Evolutionary conservation across 148 eudicot genomes (phyloP).

Genomic region (Nyssa sinensis): DNA sequence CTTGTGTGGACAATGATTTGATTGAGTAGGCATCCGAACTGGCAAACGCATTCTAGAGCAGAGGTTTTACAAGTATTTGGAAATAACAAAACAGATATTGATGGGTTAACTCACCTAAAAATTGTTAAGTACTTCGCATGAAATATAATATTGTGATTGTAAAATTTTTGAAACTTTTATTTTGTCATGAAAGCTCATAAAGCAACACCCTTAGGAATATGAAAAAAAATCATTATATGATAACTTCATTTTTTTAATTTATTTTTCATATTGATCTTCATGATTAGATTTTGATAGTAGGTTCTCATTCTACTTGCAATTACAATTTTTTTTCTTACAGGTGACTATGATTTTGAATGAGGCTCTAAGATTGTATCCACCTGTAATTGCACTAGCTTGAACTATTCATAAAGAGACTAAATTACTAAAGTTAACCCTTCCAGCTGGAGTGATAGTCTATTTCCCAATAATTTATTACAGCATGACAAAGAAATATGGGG

Average conservation of each 20-base stretch:
- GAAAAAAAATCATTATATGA: no score
- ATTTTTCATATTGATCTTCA: no score
- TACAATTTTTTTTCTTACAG: not conserved
- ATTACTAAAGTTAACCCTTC: not conserved
- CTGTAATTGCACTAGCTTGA: not conserved
- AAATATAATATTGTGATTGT: no score
- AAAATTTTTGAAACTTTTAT: no score
- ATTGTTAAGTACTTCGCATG: not conserved
- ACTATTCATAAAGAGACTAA: not conserved
- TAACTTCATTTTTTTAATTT: no score
- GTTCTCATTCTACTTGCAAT: no score
- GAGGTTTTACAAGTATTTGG: conserved; percentile 17
- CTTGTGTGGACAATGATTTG: conserved; percentile 11
- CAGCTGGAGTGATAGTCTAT: not conserved
- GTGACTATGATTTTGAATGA: not conserved
- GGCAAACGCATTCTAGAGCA: conserved; percentile 13
- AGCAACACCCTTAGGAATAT: no score
- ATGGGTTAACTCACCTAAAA: conserved; percentile 10
- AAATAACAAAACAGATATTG: conserved; percentile 1
- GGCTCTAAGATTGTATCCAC: not conserved
- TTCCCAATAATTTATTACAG: not conserved
- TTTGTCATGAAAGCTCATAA: no score
- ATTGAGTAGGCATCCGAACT: conserved; percentile 4
- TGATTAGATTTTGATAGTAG: no score
- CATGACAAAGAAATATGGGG: not conserved